Evolutionary conservation across 331 rosid species (phyloP), one percentile per base, ranked within the genome.

Genomic region (Arachis monticola): DNA sequence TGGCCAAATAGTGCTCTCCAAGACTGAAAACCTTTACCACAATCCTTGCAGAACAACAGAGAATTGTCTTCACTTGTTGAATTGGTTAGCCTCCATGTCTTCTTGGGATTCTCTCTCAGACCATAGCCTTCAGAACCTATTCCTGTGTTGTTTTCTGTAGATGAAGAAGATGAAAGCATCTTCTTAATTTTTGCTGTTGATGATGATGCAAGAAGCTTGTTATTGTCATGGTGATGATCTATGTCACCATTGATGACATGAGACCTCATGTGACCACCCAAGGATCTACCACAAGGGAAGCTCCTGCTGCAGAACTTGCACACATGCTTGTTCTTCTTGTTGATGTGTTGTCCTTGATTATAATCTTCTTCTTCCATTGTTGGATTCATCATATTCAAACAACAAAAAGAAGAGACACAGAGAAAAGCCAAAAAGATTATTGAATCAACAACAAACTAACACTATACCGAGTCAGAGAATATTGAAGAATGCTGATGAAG

Each of bases 221-320:
- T 81, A 38, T 38, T 38, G 41, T 38, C 41, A 38, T 38, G 41
- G 41, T 38, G 41, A 38, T 38, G 41, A 45, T 81, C 77, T 62
- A 61, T 63, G 3, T 77, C 77, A 40, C 48, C 60, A 72, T 66
- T 80, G 72, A 55, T 85, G 74, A 83, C 51, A 69, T 90, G 93
- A 72, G 91, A 88, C 88, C 89, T 90, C 88, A 90, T 83, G 75
- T 90, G 96, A 22, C 93, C 93, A 7, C 96, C 96, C 74, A 90
- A 72, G 9, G 96, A 88, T 90, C 90, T 85, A 0, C 90, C 93
- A 64, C 88, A 86, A 38, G 86, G 85, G 64, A 90, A 90, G 17
- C 80, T 83, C 85, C 78, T 90, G 76, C 74, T 55, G 81, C 96
- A 90, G 75, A 83, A 81, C 81, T 86, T 90, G 82, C 96, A 90